Evolutionary conservation across 2,329 filamentous ascomycete genomes (phyloP), one percentile per base, ranked within the genome.

Genomic region (Fusarium clavum): DNA sequence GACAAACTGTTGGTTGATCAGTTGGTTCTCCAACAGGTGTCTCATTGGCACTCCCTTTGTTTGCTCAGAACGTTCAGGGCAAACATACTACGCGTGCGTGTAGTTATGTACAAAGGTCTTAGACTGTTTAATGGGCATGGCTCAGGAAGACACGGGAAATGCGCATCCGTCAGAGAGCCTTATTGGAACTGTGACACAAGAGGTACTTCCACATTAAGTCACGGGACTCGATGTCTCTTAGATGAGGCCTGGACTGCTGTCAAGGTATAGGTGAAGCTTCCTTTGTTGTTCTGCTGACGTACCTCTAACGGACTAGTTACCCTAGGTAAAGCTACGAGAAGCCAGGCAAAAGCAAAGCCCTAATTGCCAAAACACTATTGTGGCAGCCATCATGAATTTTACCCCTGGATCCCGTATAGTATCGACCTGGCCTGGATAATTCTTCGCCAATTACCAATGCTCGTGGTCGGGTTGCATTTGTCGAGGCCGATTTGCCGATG

Each of bases 11-110:
- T 57, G 61, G 30, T 55, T 49, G 30, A 27, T 46, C 16, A 38
- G 29, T 48, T 53, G 48, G 27, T 47, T 57, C 12, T 45, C 48
- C 24, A 46, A 41, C 25, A 10, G n/a, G 16, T 58, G 45, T 71
- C 60, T 65, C 45, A 49, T 41, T 44, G 16, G 48, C 62, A 67
- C 62, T 56, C 62, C 57, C 43, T 64, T 61, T 69, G 52, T 56
- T 38, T 55, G 48, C 34, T 44, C 9, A 14, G 16, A 16, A 24
- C 20, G 40, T n/a, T 43, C 10, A 13, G 30, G n/a, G 14, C 25
- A 53, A 64, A 43, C 58, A 68, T 64, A 44, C 63, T 59, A 65
- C 12, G 22, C 24, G n/a, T 20, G 40, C 24, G 18, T 34, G 20
- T 27, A 38, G 34, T n/a, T 3, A 48, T 29, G 20, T 44, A 44